Conservation (phyloP, 192 early-diverging fungal species). For the Anaeromyces robustus region DNA sequence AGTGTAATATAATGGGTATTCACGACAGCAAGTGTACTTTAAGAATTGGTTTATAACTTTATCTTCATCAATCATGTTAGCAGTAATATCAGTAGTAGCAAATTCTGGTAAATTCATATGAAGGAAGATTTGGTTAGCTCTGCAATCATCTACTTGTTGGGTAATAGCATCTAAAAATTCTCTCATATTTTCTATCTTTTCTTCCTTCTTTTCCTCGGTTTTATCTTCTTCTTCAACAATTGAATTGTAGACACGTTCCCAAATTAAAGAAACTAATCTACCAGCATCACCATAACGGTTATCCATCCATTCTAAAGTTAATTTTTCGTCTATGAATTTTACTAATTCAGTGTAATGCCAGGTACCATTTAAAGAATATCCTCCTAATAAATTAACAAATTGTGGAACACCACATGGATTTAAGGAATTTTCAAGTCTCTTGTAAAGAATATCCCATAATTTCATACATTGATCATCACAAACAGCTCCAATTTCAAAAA, state of each 20-base stretch:
- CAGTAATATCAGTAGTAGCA: background rate
- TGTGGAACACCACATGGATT: background rate
- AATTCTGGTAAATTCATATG: background rate
- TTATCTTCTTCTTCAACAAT: background rate
- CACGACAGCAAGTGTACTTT: background rate
- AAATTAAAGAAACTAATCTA: background rate
- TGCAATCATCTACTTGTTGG: background rate
- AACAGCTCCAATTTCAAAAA: background rate
- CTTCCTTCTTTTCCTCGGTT: background rate
- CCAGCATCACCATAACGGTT: background rate
- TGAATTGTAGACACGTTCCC: background rate
- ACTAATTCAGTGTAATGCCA: background rate
- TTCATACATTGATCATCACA: background rate
- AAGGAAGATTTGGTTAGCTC: background rate
- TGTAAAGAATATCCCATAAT: background rate
- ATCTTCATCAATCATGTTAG: background rate
- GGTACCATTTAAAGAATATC: background rate
- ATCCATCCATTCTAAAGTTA: background rate
- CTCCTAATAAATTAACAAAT: background rate
- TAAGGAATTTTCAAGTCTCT: background rate
- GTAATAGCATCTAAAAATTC: background rate
- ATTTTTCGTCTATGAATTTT: background rate
- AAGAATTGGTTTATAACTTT: background rate
- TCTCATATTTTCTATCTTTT: background rate
- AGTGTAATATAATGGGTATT: background rate